Base-by-base conservation (phyloP, 2,329 filamentous ascomycete species). In the Blastomyces gilchristii region DNA sequence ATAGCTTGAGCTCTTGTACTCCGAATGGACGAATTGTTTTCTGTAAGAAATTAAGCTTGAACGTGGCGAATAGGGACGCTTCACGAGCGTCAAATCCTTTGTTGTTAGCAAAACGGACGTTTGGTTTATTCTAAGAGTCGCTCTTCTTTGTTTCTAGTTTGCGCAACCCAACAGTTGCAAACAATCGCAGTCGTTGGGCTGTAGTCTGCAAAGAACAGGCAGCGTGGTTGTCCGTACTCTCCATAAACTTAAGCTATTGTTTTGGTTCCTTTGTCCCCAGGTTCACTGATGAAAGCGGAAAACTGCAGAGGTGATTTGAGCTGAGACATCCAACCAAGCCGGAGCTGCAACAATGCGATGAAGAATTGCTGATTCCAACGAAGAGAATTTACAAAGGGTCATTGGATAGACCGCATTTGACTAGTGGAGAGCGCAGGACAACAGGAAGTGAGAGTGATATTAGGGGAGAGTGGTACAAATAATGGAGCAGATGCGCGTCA, bases 241-340 rank as follows among this genome's bases (percentile, higher is more conserved):
- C 53, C 53, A 60, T 37, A 58, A 62, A 63, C 53, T 54, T 63
- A 62, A 66, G 63, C 66, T 65, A 69, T 69, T 68, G 68, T 68
- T 68, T 71, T 67, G 68, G 64, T 72, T 70, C 64, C 72, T 74
- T 75, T 75, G 71, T 73, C 70, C 68, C 62, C 53, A n/a, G 18
- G 59, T 62, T 62, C 61, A 67, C 67, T 41, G 34, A 64, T 66
- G 68, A 68, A 72, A 67, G 69, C 73, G 73, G 73, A 67, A 67
- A 67, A 58, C 68, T 71, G 67, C 67, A 67, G 59, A 60, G 31
- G 43, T 65, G 64, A 63, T 66, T 68, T 66, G 58, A 63, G 58
- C 54, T 63, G 63, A 67, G 64, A 68, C 65, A 67, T 56, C 65
- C 67, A 70, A 70, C 70, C 67, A 69, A 66, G 66, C 67, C 67